These are phyloP conservation scores for Penicillium argentinense DNA, from an alignment of 495 filamentous ascomycete genomes.

Conservation along the genomic window DNA sequence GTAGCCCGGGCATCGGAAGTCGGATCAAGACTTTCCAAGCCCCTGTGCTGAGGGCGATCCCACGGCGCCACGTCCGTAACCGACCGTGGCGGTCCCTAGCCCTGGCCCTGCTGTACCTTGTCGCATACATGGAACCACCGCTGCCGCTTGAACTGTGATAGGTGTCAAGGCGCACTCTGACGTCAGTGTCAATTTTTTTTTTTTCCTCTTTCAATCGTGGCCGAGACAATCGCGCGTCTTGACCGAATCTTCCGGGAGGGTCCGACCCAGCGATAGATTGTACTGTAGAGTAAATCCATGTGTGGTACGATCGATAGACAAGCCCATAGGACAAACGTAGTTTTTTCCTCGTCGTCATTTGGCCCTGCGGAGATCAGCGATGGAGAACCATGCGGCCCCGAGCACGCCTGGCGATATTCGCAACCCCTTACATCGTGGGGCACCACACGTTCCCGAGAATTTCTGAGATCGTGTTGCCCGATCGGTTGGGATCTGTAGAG, in stretches of 20 bases:
- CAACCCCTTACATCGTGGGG: slow-evolving; percentile 26
- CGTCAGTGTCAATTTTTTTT: not conserved
- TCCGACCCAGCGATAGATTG: too few species aligned
- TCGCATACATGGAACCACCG: slow-evolving; percentile 12
- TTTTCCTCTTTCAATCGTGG: not conserved
- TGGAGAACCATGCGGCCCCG: slow-evolving; percentile 24
- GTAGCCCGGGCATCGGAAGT: slow-evolving; percentile 11
- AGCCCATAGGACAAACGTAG: too few species aligned
- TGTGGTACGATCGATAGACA: not conserved
- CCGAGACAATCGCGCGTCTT: slow-evolving; percentile 3
- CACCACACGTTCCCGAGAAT: slow-evolving; percentile 11
- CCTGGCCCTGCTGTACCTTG: slow-evolving; percentile 7
- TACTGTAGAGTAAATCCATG: not conserved
- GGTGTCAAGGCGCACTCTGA: slow-evolving; percentile 3
- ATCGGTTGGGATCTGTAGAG: not conserved
- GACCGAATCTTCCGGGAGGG: not conserved
- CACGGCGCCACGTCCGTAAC: slow-evolving; percentile 27
- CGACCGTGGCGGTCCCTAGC: slow-evolving; percentile 8
- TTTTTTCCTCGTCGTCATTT: too few species aligned
- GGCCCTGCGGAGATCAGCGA: slow-evolving; percentile 5
- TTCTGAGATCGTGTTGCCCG: slow-evolving; percentile 3
- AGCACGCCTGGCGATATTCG: slow-evolving; percentile 2
- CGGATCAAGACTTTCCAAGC: slow-evolving; percentile 21
- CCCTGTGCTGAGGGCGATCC: slow-evolving; percentile 21
- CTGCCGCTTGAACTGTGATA: slow-evolving; percentile 1